Evolutionary conservation across 73 alveolate species (phyloP), one percentile per base, ranked within the genome.

Genomic region (Paramecium octaurelia): DNA sequence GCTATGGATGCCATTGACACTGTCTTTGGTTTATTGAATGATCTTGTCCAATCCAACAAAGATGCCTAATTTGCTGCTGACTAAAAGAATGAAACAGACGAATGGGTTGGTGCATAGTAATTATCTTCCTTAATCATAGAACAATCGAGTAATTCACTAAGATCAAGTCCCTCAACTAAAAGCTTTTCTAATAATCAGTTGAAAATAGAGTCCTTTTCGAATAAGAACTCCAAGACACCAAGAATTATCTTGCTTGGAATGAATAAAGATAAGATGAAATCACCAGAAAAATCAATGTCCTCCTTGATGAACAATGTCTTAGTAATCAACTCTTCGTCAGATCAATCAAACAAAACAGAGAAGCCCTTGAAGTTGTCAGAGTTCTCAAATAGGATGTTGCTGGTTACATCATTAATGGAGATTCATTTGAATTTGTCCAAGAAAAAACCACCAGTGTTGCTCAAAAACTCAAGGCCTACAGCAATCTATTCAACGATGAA

Each of bases 331-430:
- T 80, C 44, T 80, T 80, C 24, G 91, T 80, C 27, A 80, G 91
- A 80, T 80, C 91, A 42, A 80, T 80, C 58, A 80, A 44, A 46
- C 18, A 42, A 35, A 80, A 80, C 11, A 42, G 43, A 44, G 91
- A 80, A 80, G 91, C 91, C 9, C 57, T 80, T 20, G 91, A 80
- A 48, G 91, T 80, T 46, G 91, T 80, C 76, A 80, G 57, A 42
- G 75, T 80, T 35, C 73, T 80, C 76, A 80, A 80, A 80, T 23
- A 42, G 44, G 91, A 80, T 80, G 91, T 80, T 43, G 91, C 91
- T 24, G 91, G 91, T 20, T 80, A 80, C 35, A 48, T 80, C 14
- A 46, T 80, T 27, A 80, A 80, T 43, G 91, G 91, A 80, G 70
- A 80, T 23, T 44, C 76, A 11, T 80, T 80, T 80, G 91, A 80